Conservation (phyloP, 495 filamentous ascomycete species). For the Geoglossum glabrum region DNA sequence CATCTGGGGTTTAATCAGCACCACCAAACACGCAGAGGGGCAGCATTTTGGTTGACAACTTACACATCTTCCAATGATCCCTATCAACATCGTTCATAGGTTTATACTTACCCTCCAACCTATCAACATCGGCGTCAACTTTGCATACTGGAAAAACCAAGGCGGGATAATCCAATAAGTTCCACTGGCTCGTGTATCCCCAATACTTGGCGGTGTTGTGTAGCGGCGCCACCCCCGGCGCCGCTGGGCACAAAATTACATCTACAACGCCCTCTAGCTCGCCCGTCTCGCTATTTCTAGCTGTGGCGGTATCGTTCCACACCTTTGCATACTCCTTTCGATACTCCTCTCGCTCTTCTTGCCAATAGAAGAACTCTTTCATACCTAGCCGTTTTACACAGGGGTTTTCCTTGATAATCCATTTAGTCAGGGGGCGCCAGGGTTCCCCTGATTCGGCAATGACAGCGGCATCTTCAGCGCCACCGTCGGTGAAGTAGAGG, state of each 20-base stretch:
- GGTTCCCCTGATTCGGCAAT: slow-evolving; percentile 38
- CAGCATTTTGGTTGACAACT: slow-evolving; percentile 1
- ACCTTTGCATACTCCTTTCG: slow-evolving; percentile 34
- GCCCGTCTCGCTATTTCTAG: slow-evolving; percentile 5
- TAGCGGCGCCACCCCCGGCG: slow-evolving; percentile 36
- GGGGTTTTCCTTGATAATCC: slow-evolving; percentile 29
- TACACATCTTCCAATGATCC: slow-evolving; percentile 21
- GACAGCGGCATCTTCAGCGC: slow-evolving; percentile 26
- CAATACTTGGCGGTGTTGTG: slow-evolving; percentile 43
- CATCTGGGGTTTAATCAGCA: neutral
- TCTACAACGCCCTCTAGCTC: slow-evolving; percentile 28
- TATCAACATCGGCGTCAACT: slow-evolving; percentile 16
- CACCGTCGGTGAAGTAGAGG: slow-evolving; percentile 37
- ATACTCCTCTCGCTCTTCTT: slow-evolving; percentile 32
- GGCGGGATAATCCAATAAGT: slow-evolving; percentile 41
- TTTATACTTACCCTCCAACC: slow-evolving; percentile 13
- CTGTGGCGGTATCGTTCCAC: slow-evolving; percentile 30
- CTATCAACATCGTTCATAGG: slow-evolving; percentile 21
- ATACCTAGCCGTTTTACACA: slow-evolving; percentile 22
- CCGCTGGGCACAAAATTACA: slow-evolving; percentile 46
- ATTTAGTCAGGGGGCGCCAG: slow-evolving; percentile 26
- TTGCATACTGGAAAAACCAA: slow-evolving; percentile 12
- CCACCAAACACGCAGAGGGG: neutral
- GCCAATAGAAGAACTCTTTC: slow-evolving; percentile 24
- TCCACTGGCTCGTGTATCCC: slow-evolving; percentile 57